These are phyloP conservation scores for Vaccinium macrocarpon DNA, from an alignment of 148 eudicot genomes.

Conservation along the genomic window DNA sequence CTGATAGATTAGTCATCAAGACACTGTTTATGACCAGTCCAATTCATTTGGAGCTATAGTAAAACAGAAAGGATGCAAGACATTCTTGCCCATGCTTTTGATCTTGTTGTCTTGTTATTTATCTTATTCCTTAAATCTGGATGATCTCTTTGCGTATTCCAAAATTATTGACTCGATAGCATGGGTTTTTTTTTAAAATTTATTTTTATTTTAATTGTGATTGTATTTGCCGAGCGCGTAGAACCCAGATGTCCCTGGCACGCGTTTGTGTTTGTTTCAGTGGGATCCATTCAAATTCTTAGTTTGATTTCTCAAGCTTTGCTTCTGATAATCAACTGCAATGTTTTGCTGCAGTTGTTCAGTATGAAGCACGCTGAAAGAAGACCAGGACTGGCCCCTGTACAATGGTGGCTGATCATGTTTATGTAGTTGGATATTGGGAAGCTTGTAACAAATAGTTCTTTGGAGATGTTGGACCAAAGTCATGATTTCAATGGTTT, in stretches of 20 bases:
- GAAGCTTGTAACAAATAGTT: background rate
- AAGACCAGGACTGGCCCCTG: too few relatives aligned
- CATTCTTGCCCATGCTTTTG: background rate
- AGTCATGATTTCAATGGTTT: background rate
- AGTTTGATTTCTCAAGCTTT: background rate
- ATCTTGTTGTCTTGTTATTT: background rate
- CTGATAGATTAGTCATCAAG: background rate
- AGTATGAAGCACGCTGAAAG: conserved; percentile 46
- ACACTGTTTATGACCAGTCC: background rate
- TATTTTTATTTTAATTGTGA: too few relatives aligned
- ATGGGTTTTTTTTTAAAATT: background rate
- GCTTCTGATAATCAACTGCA: background rate
- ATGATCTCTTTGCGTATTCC: background rate
- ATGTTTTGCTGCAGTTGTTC: conserved; percentile 33
- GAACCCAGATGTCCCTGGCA: background rate
- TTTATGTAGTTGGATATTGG: background rate
- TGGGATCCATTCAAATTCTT: background rate
- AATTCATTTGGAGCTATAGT: background rate
- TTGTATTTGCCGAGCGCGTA: background rate
- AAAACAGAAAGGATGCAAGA: background rate
- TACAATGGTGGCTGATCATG: background rate
- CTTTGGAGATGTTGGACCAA: background rate
- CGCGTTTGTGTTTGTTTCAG: background rate
- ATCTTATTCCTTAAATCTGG: background rate
- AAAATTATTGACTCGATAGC: background rate